Evolutionary conservation across 129 eudicot species (phyloP).

Genomic region (Flaveria brownii): DNA sequence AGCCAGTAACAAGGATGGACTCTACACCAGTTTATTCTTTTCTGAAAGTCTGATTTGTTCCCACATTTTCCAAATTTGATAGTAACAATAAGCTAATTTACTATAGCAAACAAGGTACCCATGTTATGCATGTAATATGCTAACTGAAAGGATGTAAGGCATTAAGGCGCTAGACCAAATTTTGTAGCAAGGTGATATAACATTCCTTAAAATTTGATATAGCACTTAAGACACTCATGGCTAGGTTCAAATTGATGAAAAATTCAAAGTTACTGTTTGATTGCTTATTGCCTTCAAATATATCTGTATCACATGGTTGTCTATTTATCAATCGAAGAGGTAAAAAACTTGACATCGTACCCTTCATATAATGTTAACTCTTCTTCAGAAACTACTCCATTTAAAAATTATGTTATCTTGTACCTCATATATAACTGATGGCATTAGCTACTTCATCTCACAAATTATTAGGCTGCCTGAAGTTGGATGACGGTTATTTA

Average conservation of each 20-base stretch:
- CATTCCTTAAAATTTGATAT: background rate
- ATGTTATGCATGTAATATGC: background rate
- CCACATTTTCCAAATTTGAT: background rate
- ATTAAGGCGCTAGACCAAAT: too few species aligned
- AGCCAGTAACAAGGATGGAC: background rate
- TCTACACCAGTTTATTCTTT: background rate
- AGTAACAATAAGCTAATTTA: background rate
- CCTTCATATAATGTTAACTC: background rate
- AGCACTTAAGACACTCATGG: background rate
- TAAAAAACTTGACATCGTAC: background rate
- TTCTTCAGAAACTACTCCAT: constrained; percentile 1
- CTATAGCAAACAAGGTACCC: background rate
- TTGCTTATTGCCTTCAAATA: background rate
- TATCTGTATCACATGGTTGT: background rate
- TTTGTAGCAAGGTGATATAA: too few species aligned
- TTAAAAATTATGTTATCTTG: background rate
- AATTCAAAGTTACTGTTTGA: background rate
- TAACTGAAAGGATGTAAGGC: background rate
- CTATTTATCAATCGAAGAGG: constrained; percentile 17
- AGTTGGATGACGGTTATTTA: background rate
- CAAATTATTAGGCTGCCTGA: background rate
- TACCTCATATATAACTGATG: background rate
- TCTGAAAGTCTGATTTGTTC: background rate
- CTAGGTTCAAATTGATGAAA: background rate
- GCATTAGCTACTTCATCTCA: background rate